These are phyloP conservation scores for Sutorius eximius DNA, from an alignment of 1,284 basidiomycete genomes.

Conservation along the genomic window DNA sequence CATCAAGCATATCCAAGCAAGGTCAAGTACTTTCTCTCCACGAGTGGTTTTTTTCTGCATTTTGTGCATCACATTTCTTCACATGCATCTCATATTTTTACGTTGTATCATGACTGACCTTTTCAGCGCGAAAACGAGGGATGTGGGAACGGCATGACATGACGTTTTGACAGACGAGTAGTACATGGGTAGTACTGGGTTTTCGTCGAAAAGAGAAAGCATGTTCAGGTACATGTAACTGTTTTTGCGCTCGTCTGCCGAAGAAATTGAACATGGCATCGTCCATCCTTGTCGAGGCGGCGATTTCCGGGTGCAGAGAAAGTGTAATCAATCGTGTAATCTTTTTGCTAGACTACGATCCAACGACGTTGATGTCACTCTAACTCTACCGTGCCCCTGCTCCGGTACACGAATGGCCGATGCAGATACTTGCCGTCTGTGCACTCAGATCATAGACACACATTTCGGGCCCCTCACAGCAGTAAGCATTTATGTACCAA, in stretches of 20 bases:
- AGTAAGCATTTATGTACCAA: constrained; percentile 43
- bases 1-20: constrained; percentile 18
- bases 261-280: background rate
- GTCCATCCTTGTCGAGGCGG: background rate
- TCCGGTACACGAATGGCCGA: constrained; percentile 59
- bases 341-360: constrained; percentile 1
- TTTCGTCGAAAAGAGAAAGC: constrained; percentile 6
- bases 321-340: background rate
- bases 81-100: constrained; percentile 4
- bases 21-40: constrained; percentile 34
- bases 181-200: background rate
- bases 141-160: background rate
- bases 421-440: constrained; percentile 66
- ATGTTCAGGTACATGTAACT: constrained; percentile 14
- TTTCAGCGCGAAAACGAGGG: constrained; percentile 26
- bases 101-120: constrained; percentile 26
- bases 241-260: background rate
- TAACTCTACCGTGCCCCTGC: background rate
- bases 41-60: constrained; percentile 1
- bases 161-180: constrained; percentile 2
- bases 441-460: constrained; percentile 71
- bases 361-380: constrained; percentile 5
- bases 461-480: constrained; percentile 80
- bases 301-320: constrained; percentile 3
- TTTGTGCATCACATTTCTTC: constrained; percentile 1